Conservation (phyloP, 352 stramenopile genomes). For the Hyaloperonospora brassicae region DNA sequence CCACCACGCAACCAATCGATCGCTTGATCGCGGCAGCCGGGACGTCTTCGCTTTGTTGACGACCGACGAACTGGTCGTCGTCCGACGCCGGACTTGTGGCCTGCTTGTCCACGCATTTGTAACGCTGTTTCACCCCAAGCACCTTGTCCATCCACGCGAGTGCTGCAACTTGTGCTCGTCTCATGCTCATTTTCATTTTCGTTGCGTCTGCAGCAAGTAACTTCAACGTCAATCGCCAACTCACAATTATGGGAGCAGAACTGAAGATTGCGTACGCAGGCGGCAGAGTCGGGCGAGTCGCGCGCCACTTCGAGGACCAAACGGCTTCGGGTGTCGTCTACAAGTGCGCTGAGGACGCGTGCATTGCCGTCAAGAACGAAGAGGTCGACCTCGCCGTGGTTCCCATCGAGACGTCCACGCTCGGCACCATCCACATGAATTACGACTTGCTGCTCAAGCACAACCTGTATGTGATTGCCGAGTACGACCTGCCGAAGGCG, state of each 20-base stretch:
- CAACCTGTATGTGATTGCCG: slow-evolving; percentile 55
- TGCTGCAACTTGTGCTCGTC: too few relatives aligned
- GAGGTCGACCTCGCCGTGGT: slow-evolving; percentile 92
- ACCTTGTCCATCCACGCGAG: too few relatives aligned
- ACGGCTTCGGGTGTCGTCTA: slow-evolving; percentile 12
- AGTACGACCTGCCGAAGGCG: slow-evolving; percentile 42
- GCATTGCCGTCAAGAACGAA: slow-evolving; percentile 50
- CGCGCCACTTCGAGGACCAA: slow-evolving; percentile 20
- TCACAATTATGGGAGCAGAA: slow-evolving; percentile 22
- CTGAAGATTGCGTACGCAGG: slow-evolving; percentile 92
- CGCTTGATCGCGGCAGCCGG: too few relatives aligned
- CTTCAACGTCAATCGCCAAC: background rate
- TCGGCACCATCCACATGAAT: slow-evolving; percentile 94
- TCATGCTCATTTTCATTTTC: too few relatives aligned
- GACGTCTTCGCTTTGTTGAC: too few relatives aligned
- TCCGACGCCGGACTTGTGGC: too few relatives aligned
- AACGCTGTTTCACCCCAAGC: too few relatives aligned
- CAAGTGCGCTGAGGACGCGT: slow-evolving; percentile 32
- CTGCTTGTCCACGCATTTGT: too few relatives aligned
- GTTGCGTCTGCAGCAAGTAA: too few relatives aligned
- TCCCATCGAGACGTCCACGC: slow-evolving; percentile 94
- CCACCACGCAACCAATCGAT: too few relatives aligned
- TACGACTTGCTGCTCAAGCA: slow-evolving; percentile 85
- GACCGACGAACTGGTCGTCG: too few relatives aligned
- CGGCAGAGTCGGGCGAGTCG: slow-evolving; percentile 87